phyloP scores from a whole-genome alignment of 805 yeast genomes.

The Scheffersomyces coipomensis region DNA sequence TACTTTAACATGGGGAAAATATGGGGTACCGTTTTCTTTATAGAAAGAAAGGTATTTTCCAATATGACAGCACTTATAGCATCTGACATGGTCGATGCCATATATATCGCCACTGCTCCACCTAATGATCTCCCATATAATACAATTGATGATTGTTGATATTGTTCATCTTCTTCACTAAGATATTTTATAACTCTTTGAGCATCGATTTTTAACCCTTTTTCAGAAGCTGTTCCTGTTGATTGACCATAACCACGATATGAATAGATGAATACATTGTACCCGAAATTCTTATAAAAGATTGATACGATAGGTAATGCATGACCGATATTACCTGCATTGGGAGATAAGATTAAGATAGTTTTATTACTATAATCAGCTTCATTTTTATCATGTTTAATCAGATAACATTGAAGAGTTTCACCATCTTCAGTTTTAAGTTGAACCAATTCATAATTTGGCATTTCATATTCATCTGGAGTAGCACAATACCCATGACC shows the following conservation, averaged over 20 bases:
- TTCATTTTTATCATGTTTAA: constrained; percentile 46
- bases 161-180: constrained; percentile 46
- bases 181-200: constrained; percentile 65
- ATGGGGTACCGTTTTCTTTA: constrained; percentile 69
- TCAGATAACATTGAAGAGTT: constrained; percentile 59
- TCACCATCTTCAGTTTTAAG: constrained; percentile 72
- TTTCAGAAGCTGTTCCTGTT: constrained; percentile 72
- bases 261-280: constrained; percentile 81
- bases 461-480: constrained; percentile 68
- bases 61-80: constrained; percentile 63
- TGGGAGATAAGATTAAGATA: constrained; percentile 78
- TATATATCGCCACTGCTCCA: constrained; percentile 89
- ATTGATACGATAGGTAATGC: constrained; percentile 76
- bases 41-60: constrained; percentile 83
- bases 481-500: constrained; percentile 72
- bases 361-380: constrained; percentile 57
- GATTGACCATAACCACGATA: constrained; percentile 90
- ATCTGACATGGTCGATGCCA: constrained; percentile 58
- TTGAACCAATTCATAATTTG: constrained; percentile 53
- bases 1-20: constrained; percentile 66
- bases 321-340: constrained; percentile 96
- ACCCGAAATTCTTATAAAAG: constrained; percentile 59
- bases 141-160: constrained; percentile 52
- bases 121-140: constrained; percentile 91
- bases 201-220: constrained; percentile 81